phyloP scores from a whole-genome alignment of 805 yeast species.

The Candida germanica region DNA sequence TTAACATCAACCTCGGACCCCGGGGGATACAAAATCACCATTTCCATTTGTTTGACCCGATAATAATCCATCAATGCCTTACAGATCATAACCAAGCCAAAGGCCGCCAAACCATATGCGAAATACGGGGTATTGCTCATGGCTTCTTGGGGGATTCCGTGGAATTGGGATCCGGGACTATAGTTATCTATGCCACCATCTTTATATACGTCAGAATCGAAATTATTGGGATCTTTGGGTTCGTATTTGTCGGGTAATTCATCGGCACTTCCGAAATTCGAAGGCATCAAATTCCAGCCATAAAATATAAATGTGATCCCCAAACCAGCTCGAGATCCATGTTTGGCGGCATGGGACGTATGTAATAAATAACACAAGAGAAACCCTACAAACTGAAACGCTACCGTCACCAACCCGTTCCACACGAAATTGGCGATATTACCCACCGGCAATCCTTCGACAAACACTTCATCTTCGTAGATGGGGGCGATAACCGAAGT shows the following conservation, averaged over 20 bases:
- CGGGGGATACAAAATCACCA: conserved; percentile 41
- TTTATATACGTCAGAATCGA: conserved; percentile 27
- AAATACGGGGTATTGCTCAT: conserved; percentile 44
- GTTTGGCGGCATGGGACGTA: conserved; percentile 95
- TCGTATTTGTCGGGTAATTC: conserved; percentile 29
- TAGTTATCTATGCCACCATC: conserved; percentile 30
- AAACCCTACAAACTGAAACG: conserved; percentile 93
- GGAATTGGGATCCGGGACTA: conserved; percentile 23
- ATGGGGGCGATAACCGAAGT: conserved; percentile 75
- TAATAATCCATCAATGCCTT: conserved; percentile 72
- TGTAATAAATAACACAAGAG: conserved; percentile 85
- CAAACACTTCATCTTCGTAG: conserved; percentile 84
- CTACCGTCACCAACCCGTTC: conserved; percentile 85
- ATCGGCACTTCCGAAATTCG: conserved; percentile 38
- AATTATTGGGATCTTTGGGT: conserved; percentile 33
- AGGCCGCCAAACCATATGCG: conserved; percentile 59
- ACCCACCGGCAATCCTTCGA: conserved; percentile 96
- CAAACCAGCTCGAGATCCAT: conserved; percentile 89
- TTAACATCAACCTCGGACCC: conserved; percentile 1
- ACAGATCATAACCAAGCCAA: conserved; percentile 64
- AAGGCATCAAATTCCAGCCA: conserved; percentile 43
- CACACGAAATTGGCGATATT: conserved; percentile 82
- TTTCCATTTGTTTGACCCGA: conserved; percentile 75
- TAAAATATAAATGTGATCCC: conserved; percentile 79
- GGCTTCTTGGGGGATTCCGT: conserved; percentile 5